Base-by-base conservation (phyloP, 2,329 filamentous ascomycete species). In the Fusarium poae region DNA sequence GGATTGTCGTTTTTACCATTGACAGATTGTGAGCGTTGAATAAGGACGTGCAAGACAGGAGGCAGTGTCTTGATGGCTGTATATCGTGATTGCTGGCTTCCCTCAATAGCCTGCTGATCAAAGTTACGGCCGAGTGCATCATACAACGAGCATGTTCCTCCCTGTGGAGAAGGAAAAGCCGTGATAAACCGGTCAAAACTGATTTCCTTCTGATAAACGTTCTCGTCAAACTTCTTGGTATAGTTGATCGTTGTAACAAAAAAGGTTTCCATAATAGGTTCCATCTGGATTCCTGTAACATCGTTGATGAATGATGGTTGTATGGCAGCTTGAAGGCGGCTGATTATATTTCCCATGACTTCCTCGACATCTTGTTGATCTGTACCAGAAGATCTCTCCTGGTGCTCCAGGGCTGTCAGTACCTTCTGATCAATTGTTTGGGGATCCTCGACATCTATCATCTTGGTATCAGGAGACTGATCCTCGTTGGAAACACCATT, bases 301-400 rank as follows among this genome's bases (percentile, higher is more conserved):
- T 85, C 80, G 59, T 82, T 78, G 62, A 92, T 88, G 5, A 85
- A 86, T n/a, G 85, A 86, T 8, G 93, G 87, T 59, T 86, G 89
- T 75, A 98, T 94, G 4, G 95, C 94, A 53, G 92, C 94, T 74
- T 96, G 92, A n/a, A 97, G 84, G 51, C 96, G 91, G 75, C 95
- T 94, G 61, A 97, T 88, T 27, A 97, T 92, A 74, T 95, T 96
- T 61, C 93, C 93, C 82, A 97, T 94, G 45, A 97, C 95, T 79
- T 99, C 96, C 15, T 94, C 94, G 6, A 97, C 95, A 79, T 99
- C 96, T 80, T 99, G 94, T 76, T 99, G 96, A 34, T 93, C 84
- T 1, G 85, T 87, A 4, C 85, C 85, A 12, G 83, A 83, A 32
- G 79, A 80, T 73, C 82, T 67, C 56, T 81, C 81, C 75, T 80